Evolutionary conservation across 2,329 filamentous ascomycete species (phyloP).

Genomic region (Fusarium poae): DNA sequence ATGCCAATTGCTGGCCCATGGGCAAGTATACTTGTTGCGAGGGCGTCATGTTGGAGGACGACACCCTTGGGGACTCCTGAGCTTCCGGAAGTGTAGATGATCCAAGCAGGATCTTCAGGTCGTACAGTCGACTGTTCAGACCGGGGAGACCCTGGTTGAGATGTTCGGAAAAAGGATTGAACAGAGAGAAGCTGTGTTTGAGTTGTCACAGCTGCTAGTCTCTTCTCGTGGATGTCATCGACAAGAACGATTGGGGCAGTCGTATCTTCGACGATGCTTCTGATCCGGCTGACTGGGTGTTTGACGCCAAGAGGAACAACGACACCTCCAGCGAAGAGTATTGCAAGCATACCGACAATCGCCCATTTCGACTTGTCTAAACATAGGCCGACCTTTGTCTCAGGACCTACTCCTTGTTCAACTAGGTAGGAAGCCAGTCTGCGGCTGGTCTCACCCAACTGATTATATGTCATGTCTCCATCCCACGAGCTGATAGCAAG

Average conservation of each 20-base stretch:
- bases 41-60: conserved; percentile 4
- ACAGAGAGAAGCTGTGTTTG: conserved; percentile 2
- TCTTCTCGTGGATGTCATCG: background rate
- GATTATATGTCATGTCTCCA: conserved; percentile 1
- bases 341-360: conserved; percentile 1
- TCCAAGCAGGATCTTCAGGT: conserved; percentile 3
- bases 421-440: background rate
- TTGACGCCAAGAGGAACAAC: conserved; percentile 4
- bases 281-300: conserved; percentile 5
- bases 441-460: background rate
- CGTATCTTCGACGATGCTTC: background rate
- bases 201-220: background rate
- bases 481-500: conserved; percentile 1
- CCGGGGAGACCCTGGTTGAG: background rate
- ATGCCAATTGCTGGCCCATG: conserved; percentile 7
- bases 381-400: conserved; percentile 1
- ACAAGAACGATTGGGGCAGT: background rate
- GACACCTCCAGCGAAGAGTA: background rate
- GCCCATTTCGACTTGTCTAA: conserved; percentile 7
- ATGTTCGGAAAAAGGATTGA: conserved; percentile 2
- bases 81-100: conserved; percentile 9
- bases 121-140: background rate
- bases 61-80: conserved; percentile 9
- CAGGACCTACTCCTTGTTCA: background rate
- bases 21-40: conserved; percentile 8